These are phyloP conservation scores for Botryotinia convoluta DNA, from an alignment of 2,329 filamentous ascomycete genomes.

Conservation along the genomic window DNA sequence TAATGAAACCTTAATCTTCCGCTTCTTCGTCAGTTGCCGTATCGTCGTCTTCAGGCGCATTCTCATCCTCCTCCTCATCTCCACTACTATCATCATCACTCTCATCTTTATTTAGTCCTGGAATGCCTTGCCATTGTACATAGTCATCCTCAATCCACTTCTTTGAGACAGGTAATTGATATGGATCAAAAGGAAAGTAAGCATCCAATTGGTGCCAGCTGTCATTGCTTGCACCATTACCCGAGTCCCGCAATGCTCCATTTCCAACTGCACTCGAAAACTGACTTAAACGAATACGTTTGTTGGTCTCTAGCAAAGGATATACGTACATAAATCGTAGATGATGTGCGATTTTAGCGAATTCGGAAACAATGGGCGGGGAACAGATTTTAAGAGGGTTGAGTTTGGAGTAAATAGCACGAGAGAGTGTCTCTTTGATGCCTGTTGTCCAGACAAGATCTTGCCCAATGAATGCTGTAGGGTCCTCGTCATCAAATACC, in stretches of 20 bases:
- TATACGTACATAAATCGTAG: constrained; percentile 88
- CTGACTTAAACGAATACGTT: constrained; percentile 76
- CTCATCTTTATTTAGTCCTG: constrained; percentile 61
- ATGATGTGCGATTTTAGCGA: constrained; percentile 82
- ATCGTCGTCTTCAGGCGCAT: constrained; percentile 25
- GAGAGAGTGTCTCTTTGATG: constrained; percentile 70
- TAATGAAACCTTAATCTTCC: constrained; percentile 27
- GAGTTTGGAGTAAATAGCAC: constrained; percentile 80
- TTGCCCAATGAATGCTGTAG: constrained; percentile 59
- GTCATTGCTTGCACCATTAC: constrained; percentile 60
- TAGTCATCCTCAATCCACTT: constrained; percentile 86
- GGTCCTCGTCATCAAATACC: constrained; percentile 59
- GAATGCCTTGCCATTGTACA: constrained; percentile 73
- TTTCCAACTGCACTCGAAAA: constrained; percentile 56
- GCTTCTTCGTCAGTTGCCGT: constrained; percentile 32
- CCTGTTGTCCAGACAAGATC: constrained; percentile 76
- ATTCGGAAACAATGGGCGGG: constrained; percentile 84
- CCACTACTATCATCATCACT: constrained; percentile 52
- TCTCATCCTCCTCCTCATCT: constrained; percentile 31
- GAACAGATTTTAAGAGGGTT: constrained; percentile 96
- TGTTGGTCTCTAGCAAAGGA: constrained; percentile 85
- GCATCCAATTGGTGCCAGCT: constrained; percentile 83
- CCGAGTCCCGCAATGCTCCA: constrained; percentile 48
- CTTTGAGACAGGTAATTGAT: constrained; percentile 82
- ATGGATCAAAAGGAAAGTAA: constrained; percentile 97